Conservation (phyloP, 805 yeast species). For the Ogataea ganodermae region DNA sequence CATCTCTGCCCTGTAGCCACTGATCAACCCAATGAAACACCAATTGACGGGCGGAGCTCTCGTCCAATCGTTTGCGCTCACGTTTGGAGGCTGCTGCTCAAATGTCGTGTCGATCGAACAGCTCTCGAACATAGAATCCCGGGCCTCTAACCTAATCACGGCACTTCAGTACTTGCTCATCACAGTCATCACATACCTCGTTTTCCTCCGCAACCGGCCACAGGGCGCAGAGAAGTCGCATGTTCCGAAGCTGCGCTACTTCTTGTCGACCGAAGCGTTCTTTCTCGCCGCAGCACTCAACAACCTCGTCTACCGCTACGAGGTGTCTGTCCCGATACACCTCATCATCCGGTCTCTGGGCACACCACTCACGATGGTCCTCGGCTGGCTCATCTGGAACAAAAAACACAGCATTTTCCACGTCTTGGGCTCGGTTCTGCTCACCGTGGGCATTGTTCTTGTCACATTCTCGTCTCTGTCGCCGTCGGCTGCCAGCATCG, state of each 20-base stretch:
- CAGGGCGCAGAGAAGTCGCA: slow-evolving; percentile 22
- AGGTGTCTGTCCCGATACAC: slow-evolving; percentile 66
- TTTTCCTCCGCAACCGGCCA: slow-evolving; percentile 28
- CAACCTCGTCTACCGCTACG: slow-evolving; percentile 57
- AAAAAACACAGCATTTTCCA: slow-evolving; percentile 50
- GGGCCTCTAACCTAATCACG: slow-evolving; percentile 55
- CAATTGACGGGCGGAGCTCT: not conserved
- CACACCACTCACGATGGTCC: slow-evolving; percentile 58
- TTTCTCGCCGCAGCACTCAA: slow-evolving; percentile 54
- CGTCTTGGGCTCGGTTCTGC: slow-evolving; percentile 48
- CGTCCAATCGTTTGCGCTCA: slow-evolving; percentile 30
- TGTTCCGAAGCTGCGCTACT: slow-evolving; percentile 47
- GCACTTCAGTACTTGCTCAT: slow-evolving; percentile 58
- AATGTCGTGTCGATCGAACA: slow-evolving; percentile 66
- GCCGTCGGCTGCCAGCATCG: not conserved
- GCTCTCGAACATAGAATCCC: slow-evolving; percentile 41
- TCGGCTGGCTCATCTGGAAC: slow-evolving; percentile 50
- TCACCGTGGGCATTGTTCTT: slow-evolving; percentile 57
- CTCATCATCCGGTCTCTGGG: slow-evolving; percentile 67
- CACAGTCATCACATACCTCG: slow-evolving; percentile 43
- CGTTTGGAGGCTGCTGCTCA: slow-evolving; percentile 75
- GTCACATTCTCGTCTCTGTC: slow-evolving; percentile 32
- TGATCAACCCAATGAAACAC: not conserved
- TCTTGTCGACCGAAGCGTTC: slow-evolving; percentile 50
- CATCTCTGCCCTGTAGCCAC: not conserved